phyloP scores from a whole-genome alignment of 164 flowering plant species.

The Sedum album region DNA sequence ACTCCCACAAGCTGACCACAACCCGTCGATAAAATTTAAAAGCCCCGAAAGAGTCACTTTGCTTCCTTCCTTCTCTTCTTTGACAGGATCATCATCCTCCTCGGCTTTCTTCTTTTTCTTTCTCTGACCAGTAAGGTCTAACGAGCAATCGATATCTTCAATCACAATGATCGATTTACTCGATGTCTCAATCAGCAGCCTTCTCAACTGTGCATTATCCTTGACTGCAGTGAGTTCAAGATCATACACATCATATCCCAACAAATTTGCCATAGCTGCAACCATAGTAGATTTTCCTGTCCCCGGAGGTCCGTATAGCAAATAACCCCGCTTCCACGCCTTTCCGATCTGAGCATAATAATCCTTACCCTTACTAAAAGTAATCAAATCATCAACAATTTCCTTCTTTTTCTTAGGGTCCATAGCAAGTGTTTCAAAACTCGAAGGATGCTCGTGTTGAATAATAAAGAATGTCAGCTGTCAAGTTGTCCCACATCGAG shows the following conservation, averaged over 20 bases:
- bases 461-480: no score
- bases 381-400: background rate
- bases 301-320: background rate
- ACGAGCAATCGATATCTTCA: background rate
- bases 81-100: background rate
- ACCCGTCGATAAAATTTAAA: background rate
- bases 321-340: background rate
- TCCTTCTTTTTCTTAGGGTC: background rate
- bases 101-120: background rate
- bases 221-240: background rate
- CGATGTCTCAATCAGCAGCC: background rate
- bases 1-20: background rate
- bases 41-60: background rate
- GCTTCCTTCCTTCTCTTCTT: background rate
- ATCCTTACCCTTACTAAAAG: background rate
- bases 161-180: background rate
- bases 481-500: no score
- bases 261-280: background rate
- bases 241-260: conserved; percentile 2
- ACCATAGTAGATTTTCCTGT: background rate
- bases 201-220: background rate
- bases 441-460: no score
- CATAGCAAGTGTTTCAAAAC: background rate
- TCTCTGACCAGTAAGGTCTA: background rate
- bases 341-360: conserved; percentile 2